Base-by-base conservation (phyloP, 2,329 filamentous ascomycete genomes). In the Talaromyces pinophilus region DNA sequence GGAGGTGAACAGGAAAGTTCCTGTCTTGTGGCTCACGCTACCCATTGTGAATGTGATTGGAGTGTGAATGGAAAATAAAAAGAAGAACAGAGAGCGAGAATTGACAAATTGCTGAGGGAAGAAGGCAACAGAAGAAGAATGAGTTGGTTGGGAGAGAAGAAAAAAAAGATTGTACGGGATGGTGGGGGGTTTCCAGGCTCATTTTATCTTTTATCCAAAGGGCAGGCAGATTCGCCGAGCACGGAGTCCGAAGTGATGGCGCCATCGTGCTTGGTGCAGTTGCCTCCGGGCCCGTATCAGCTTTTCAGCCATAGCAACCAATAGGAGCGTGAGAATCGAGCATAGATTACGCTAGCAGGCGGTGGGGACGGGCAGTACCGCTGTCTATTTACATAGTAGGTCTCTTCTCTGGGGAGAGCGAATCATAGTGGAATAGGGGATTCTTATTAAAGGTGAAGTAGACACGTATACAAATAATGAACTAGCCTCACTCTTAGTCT, bases 1-100 rank as follows among this genome's bases (percentile, higher is more conserved):
- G 81, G 91, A 95, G 76, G 92, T 95, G 87, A 94, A 94, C 72
- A 94, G 87, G 85, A 94, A 94, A 74, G 88, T 91, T 71, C 89
- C 90, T 40, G 72, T 60, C 68, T 73, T 79, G 74, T 78, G 81
- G 72, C 78, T 77, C 71, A 84, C 80, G 81, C 85, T 86, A 79
- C 82, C 80, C 88, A 90, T 90, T 82, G 77, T 88, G 84, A 81
- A 64, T 68, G 67, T 62, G 66, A 69, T 68, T 64, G 69, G 70
- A 72, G 68, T 67, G 71, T 19, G 33, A 25, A 48, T 70, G 70
- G 67, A 69, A 67, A 66, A 68, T 71, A 69, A 71, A 70, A 65
- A 64, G 68, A 64, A 44, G 15, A n/a, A 30, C 17, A 67, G 69
- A 62, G 70, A 68, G 70, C 67, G 62, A 66, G 66, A 68, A 57